Evolutionary conservation across 345 rosid genomes (phyloP), one percentile per base, ranked within the genome.

Genomic region (Luvunga scandens): DNA sequence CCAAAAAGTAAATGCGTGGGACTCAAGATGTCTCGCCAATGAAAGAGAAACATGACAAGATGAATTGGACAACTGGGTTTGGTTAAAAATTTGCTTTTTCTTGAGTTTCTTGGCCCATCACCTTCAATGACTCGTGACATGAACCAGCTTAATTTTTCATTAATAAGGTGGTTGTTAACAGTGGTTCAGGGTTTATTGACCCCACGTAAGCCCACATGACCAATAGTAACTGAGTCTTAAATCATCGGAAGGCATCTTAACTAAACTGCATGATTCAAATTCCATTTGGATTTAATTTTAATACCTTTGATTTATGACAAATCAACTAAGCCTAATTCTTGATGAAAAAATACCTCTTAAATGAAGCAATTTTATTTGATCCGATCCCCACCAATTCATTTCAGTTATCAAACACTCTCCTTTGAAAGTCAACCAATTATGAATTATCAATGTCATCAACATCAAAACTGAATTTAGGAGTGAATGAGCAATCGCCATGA

Each of bases 181-280:
- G 72, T 53, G 4, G 65, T 66, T 55, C 50, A 34, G 79, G 55
- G 8, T 75, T 53, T 45, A 33, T 14, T n/a, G 63, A 75, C 72
- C 72, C 72, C 33, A 38, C 42, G 42, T 38, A 8, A 7, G 2
- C 45, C 45, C 13, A 76, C 50, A 25, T 42, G 36, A 76, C 64
- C 55, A 71, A 34, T 8, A 7, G 12, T 21, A 5, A 66, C 19
- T 56, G 9, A 3, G 38, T n/a, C 33, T 75, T 2, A 3, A 13
- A 30, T 50, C 42, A 38, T 31, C 63, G 33, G 6, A 50, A 31
- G 71, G 65, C 78, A 64, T 36, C 60, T 75, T 31, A 76, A 33
- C 65, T 16, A 22, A 13, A 75, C 13, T 42, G 18, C 38, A 25
- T 18, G 34, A 12, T 30, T 24, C 19, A 38, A 68, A 61, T 18